Conservation (phyloP, 768 basidiomycete genomes). For the Gelatoporia subvermispora region DNA sequence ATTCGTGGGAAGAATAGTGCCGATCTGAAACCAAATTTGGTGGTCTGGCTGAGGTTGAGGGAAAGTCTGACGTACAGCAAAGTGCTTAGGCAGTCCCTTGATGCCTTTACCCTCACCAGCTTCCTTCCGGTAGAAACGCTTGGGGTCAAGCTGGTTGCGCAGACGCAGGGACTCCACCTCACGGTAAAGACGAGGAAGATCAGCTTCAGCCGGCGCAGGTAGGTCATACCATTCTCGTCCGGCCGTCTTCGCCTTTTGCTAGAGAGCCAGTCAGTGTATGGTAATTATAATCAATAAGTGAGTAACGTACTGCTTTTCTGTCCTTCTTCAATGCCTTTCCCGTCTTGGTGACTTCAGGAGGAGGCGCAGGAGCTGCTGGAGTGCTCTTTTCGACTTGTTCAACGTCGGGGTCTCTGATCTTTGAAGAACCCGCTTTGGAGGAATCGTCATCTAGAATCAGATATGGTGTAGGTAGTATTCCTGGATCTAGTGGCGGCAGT, state of each 20-base stretch:
- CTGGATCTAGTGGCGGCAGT: slow-evolving; percentile 63
- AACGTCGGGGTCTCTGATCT: slow-evolving; percentile 58
- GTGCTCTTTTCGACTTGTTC: slow-evolving; percentile 47
- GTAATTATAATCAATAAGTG: not conserved
- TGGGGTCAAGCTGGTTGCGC: slow-evolving; percentile 86
- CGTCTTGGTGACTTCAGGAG: slow-evolving; percentile 51
- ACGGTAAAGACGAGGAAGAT: slow-evolving; percentile 71
- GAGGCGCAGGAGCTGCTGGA: slow-evolving; percentile 63
- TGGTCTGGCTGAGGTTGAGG: not conserved
- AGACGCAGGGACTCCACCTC: slow-evolving; percentile 87
- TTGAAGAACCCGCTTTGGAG: slow-evolving; percentile 39
- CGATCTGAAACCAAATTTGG: slow-evolving; percentile 49
- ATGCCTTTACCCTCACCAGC: slow-evolving; percentile 81
- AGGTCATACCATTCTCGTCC: slow-evolving; percentile 87
- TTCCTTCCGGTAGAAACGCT: slow-evolving; percentile 86
- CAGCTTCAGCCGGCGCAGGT: slow-evolving; percentile 75
- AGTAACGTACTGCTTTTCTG: slow-evolving; percentile 55
- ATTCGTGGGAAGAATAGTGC: slow-evolving; percentile 64
- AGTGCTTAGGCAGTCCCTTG: slow-evolving; percentile 83
- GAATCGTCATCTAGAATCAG: slow-evolving; percentile 44
- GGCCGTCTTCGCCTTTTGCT: slow-evolving; percentile 70
- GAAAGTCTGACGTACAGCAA: slow-evolving; percentile 58
- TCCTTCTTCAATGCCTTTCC: slow-evolving; percentile 68
- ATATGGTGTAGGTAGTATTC: slow-evolving; percentile 58
- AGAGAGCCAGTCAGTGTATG: not conserved